These are phyloP conservation scores for Trametes coccinea DNA, from an alignment of 768 basidiomycete species.

Conservation along the genomic window DNA sequence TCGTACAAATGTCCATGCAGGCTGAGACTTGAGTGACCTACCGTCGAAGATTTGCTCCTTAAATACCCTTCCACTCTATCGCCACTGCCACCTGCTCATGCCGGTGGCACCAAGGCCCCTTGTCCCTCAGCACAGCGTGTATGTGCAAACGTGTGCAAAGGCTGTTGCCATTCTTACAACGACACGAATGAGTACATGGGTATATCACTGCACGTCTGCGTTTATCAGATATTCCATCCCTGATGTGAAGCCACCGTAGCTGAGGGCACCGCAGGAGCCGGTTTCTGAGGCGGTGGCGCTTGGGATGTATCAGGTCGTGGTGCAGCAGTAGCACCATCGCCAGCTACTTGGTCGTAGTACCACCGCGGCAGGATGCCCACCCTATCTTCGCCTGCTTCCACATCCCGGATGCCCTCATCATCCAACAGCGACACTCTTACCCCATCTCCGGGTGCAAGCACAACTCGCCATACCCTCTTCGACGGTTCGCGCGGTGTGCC, in stretches of 20 bases:
- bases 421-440: conserved; percentile 53
- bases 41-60: too few species aligned
- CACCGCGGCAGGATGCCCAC: conserved; percentile 78
- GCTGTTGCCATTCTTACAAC: not conserved
- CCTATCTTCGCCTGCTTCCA: conserved; percentile 65
- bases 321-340: too few species aligned
- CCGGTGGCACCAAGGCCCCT: too few species aligned
- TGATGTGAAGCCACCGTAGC: not conserved
- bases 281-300: not conserved
- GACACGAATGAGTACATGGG: not conserved
- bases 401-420: conserved; percentile 51
- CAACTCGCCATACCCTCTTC: conserved; percentile 65
- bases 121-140: too few species aligned
- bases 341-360: conserved; percentile 50
- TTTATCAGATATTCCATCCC: conserved; percentile 13
- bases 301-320: not conserved
- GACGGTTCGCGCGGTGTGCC: conserved; percentile 18
- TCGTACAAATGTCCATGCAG: not conserved
- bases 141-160: too few species aligned
- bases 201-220: not conserved
- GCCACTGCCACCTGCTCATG: not conserved
- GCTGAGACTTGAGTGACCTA: too few species aligned
- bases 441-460: conserved; percentile 60
- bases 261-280: not conserved
- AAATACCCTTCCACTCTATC: too few species aligned